Base-by-base conservation (phyloP, 2,329 filamentous ascomycete genomes). In the Aspergillus niger region DNA sequence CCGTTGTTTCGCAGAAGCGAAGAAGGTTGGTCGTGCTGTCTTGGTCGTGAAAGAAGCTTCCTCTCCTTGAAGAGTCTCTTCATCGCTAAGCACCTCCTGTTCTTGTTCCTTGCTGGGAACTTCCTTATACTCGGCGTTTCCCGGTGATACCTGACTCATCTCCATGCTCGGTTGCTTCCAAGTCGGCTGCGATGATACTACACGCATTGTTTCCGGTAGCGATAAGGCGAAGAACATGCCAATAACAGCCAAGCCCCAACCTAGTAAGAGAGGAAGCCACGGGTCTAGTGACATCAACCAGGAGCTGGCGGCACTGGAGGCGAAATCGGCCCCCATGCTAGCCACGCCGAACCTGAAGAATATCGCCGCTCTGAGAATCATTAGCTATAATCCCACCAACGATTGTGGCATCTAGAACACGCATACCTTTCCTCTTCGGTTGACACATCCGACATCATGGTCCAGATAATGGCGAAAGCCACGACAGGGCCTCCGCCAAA, bases 371-470 rank as follows among this genome's bases (percentile, higher is more conserved):
- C 77, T 79, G 39, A 32, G 15, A 6, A 28, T 10, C 2, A 43
- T 67, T 36, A 64, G 58, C 30, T 47, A 38, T 67, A 44, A 72
- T 73, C 13, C 75, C 64, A 26, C 68, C 65, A 22, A 17, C 6
- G 64, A 70, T 20, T 44, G 50, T 11, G 10, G 43, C 15, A 11
- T 15, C 22, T 2, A 30, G 49, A 8, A 38, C n/a, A 2, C 13
- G 20, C 54, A 30, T 66, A 73, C 76, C 81, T 75, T 67, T 80
- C 76, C 20, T 79, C 76, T 3, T 80, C 75, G 1, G 76, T 80
- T 6, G 77, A 79, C n/a, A 83, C 77, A 65, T 84, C 82, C 0
- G 81, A 75, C 64, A 83, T 75, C 79, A 83, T 82, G 7, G 81
- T 83, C 68, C 80, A 76, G 58, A 79, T 75, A 36, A 83, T 76